Evolutionary conservation across 441 rosid genomes (phyloP).

Genomic region (Lepidium campestre): DNA sequence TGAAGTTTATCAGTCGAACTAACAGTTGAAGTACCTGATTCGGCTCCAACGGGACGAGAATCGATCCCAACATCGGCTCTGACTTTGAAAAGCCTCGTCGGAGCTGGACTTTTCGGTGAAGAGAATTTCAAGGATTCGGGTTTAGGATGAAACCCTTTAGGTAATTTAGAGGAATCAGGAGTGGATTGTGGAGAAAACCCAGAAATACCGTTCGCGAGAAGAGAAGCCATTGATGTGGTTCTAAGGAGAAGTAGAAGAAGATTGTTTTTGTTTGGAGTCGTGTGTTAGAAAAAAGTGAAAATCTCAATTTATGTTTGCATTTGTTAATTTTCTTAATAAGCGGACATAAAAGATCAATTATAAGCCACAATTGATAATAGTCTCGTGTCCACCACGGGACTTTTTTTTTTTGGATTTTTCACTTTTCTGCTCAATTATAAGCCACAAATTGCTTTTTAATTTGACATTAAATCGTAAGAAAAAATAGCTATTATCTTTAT

Average conservation of each 20-base stretch:
- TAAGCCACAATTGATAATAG: constrained; percentile 13
- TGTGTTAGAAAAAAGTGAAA: neutral
- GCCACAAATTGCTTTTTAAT: neutral
- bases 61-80: constrained; percentile 46
- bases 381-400: constrained; percentile 25
- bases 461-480: neutral
- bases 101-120: constrained; percentile 8
- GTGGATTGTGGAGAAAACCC: constrained; percentile 34
- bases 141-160: constrained; percentile 23
- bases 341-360: neutral
- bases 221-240: constrained; percentile 45
- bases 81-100: constrained; percentile 21
- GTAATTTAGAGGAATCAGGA: constrained; percentile 26
- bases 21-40: constrained; percentile 41
- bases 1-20: constrained; percentile 57
- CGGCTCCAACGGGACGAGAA: constrained; percentile 34
- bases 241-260: constrained; percentile 7
- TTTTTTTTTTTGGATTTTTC: neutral
- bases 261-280: neutral
- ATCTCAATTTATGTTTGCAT: neutral
- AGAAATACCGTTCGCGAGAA: constrained; percentile 45
- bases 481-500: too few relatives aligned
- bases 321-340: neutral
- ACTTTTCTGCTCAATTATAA: neutral
- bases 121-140: constrained; percentile 30